Percentiles rank a stretch among this genome's conserved stretches.
phyloP scores from a whole-genome alignment of 768 basidiomycete genomes.

The Daedaleopsis sinensis region DNA sequence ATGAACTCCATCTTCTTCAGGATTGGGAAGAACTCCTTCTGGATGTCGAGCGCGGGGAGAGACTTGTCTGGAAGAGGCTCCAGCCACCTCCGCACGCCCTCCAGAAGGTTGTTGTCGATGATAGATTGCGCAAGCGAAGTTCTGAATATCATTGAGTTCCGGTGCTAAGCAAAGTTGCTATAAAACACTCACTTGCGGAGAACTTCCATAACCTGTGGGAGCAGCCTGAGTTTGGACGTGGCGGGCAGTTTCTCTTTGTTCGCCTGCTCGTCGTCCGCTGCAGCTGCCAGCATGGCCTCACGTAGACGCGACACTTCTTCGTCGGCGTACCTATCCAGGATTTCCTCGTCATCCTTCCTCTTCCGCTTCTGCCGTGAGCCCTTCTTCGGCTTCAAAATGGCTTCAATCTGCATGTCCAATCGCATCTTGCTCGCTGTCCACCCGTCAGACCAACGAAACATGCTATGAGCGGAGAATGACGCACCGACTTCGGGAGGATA shows the following conservation, averaged over 20 bases:
- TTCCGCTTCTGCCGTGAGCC: constrained; percentile 60
- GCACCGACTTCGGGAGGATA: constrained; percentile 80
- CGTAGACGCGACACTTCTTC: constrained; percentile 90
- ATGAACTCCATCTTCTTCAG: constrained; percentile 91
- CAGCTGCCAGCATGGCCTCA: constrained; percentile 85
- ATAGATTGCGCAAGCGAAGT: constrained; percentile 88
- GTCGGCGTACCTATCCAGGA: constrained; percentile 85
- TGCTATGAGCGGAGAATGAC: constrained; percentile 3
- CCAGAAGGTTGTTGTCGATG: constrained; percentile 91
- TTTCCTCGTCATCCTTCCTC: constrained; percentile 82
- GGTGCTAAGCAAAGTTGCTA: not conserved
- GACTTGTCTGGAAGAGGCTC: constrained; percentile 94
- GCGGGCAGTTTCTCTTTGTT: constrained; percentile 85
- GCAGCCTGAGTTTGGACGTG: constrained; percentile 76
- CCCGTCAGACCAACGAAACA: constrained; percentile 5
- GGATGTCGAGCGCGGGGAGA: constrained; percentile 94
- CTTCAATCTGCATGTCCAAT: constrained; percentile 84
- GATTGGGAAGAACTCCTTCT: constrained; percentile 84
- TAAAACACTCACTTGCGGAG: constrained; percentile 77
- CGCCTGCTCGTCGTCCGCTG: constrained; percentile 78
- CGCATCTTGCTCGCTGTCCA: constrained; percentile 70
- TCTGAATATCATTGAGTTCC: constrained; percentile 42
- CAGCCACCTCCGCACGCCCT: constrained; percentile 88
- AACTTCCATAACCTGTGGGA: constrained; percentile 90
- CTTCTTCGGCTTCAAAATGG: constrained; percentile 84